Evolutionary conservation across 257 asterid genomes (phyloP).

Genomic region (Anisodus acutangulus): DNA sequence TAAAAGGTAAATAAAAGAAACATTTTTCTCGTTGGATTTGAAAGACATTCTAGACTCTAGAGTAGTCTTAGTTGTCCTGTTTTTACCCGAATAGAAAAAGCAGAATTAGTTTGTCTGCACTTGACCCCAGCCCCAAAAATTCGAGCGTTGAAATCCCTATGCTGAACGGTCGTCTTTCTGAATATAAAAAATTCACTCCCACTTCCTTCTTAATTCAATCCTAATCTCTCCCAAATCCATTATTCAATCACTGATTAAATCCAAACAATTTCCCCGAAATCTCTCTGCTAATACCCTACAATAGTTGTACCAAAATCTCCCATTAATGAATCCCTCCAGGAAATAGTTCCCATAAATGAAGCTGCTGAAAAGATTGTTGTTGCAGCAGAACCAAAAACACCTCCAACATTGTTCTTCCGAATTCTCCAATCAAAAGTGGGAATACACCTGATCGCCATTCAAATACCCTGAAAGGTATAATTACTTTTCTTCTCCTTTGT

Average conservation of each 20-base stretch:
- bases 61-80: conserved; percentile 23
- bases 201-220: not conserved
- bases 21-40: not conserved
- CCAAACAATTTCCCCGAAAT: not conserved
- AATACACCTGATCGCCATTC: conserved; percentile 62
- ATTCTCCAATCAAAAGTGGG: conserved; percentile 25
- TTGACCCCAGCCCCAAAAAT: conserved; percentile 25
- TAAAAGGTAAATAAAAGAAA: not conserved
- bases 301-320: not conserved
- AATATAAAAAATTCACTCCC: not conserved
- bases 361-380: not conserved
- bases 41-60: not conserved
- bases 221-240: conserved; percentile 23
- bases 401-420: conserved; percentile 11
- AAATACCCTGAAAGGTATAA: conserved; percentile 66
- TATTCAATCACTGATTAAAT: conserved; percentile 29
- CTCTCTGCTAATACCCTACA: not conserved
- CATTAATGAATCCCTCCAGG: not conserved
- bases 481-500: not conserved
- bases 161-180: conserved; percentile 38
- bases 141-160: conserved; percentile 40
- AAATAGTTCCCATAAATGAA: not conserved
- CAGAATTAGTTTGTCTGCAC: conserved; percentile 4
- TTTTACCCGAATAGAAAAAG: not conserved
- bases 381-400: not conserved